phyloP scores from a whole-genome alignment of 1,284 basidiomycete genomes.

The Trichosporon sp. region DNA sequence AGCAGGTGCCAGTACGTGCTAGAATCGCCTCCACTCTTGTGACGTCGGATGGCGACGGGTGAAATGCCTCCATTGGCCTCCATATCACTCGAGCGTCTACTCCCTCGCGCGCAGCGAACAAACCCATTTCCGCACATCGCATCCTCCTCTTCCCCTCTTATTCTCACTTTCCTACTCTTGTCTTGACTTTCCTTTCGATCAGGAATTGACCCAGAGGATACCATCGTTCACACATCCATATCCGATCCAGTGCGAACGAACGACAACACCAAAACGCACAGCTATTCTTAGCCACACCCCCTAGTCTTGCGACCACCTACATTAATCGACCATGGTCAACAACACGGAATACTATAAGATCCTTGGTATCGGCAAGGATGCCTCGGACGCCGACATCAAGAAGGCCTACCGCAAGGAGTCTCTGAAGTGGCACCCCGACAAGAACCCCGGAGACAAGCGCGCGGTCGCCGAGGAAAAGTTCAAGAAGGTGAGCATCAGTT shows the following conservation, averaged over 20 bases:
- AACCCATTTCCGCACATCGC: background rate
- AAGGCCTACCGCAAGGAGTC: constrained; percentile 60
- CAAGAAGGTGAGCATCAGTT: constrained; percentile 64
- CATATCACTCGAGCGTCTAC: background rate
- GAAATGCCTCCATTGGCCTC: constrained; percentile 1
- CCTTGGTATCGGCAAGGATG: constrained; percentile 68
- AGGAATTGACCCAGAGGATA: background rate
- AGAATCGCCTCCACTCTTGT: background rate
- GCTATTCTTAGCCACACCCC: background rate
- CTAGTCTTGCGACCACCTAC: background rate
- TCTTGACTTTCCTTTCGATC: background rate
- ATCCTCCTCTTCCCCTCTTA: background rate
- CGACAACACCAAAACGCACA: background rate
- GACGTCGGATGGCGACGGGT: background rate
- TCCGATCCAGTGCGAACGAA: background rate
- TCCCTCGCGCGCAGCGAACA: background rate
- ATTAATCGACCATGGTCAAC: constrained; percentile 38
- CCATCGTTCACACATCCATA: background rate
- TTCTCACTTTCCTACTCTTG: background rate
- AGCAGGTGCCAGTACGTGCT: background rate
- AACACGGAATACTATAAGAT: constrained; percentile 47
- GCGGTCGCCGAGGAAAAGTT: constrained; percentile 86
- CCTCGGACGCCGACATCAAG: constrained; percentile 76
- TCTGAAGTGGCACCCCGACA: constrained; percentile 87
- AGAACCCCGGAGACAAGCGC: constrained; percentile 54